Evolutionary conservation across 1,139 yeast genomes (phyloP).

Genomic region (Saccharomyces pastorianus): DNA sequence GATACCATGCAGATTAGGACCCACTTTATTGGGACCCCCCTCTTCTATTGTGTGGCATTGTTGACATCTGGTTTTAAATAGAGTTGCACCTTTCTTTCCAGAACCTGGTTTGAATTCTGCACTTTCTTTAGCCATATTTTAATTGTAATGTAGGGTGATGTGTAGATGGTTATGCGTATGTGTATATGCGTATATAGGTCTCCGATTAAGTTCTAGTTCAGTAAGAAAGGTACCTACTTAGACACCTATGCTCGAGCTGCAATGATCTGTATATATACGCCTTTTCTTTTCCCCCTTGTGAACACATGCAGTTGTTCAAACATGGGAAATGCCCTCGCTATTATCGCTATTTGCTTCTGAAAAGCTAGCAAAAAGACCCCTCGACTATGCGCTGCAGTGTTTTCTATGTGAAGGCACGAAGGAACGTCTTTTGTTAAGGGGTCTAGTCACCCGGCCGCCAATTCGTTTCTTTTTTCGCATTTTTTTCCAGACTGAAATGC

Average conservation of each 20-base stretch:
- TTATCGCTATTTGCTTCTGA: not conserved
- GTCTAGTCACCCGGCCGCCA: not conserved
- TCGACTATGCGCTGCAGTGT: not conserved
- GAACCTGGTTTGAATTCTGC: constrained; percentile 42
- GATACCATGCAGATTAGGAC: constrained; percentile 95
- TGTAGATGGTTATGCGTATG: not conserved
- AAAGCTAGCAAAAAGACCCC: not conserved
- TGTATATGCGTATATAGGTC: not conserved
- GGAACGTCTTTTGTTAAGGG: not conserved
- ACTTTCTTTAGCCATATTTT: constrained; percentile 10
- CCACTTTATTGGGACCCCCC: constrained; percentile 97
- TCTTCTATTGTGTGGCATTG: constrained; percentile 97
- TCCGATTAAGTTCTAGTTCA: too few species aligned
- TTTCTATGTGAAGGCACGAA: not conserved
- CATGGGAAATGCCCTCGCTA: not conserved
- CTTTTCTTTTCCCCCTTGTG: not conserved
- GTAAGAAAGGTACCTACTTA: not conserved
- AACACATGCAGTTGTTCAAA: not conserved
- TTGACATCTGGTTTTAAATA: constrained; percentile 96
- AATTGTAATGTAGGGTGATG: not conserved
- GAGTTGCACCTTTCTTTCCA: constrained; percentile 95
- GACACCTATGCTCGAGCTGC: not conserved
- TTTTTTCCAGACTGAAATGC: not conserved
- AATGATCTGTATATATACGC: not conserved
- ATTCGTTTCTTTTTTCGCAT: not conserved